Evolutionary conservation across 2,329 filamentous ascomycete genomes (phyloP).

Genomic region (Cordyceps javanica): DNA sequence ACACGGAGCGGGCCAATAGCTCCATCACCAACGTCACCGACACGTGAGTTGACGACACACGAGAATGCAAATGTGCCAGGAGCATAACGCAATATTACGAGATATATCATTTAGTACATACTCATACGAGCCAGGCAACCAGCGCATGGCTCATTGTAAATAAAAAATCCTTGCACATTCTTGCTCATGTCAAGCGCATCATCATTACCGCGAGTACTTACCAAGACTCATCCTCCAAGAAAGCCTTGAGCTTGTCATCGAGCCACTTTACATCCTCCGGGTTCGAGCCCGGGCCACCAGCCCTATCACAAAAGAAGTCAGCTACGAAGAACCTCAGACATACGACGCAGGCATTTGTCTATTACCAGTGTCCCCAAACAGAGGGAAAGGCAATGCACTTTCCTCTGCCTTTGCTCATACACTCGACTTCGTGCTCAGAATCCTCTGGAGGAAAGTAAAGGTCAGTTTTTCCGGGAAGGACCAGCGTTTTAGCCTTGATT

Average conservation of each 20-base stretch:
- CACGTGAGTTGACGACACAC: background rate
- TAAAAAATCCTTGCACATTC: slow-evolving; percentile 4
- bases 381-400: slow-evolving; percentile 33
- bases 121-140: background rate
- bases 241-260: slow-evolving; percentile 51
- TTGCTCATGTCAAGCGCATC: background rate
- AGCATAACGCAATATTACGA: background rate
- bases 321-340: background rate
- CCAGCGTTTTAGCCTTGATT: slow-evolving; percentile 67
- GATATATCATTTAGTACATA: background rate
- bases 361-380: slow-evolving; percentile 36
- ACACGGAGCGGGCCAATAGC: background rate
- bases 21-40: background rate
- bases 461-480: slow-evolving; percentile 67
- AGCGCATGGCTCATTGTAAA: slow-evolving; percentile 1
- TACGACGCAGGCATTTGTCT: background rate
- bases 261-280: slow-evolving; percentile 67
- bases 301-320: slow-evolving; percentile 35
- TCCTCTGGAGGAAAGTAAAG: slow-evolving; percentile 80
- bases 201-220: background rate
- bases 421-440: slow-evolving; percentile 64
- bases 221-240: slow-evolving; percentile 26
- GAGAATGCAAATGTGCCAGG: background rate
- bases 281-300: slow-evolving; percentile 64
- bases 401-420: slow-evolving; percentile 29